These are phyloP conservation scores for Imleria badia DNA, from an alignment of 768 basidiomycete species.

Conservation along the genomic window DNA sequence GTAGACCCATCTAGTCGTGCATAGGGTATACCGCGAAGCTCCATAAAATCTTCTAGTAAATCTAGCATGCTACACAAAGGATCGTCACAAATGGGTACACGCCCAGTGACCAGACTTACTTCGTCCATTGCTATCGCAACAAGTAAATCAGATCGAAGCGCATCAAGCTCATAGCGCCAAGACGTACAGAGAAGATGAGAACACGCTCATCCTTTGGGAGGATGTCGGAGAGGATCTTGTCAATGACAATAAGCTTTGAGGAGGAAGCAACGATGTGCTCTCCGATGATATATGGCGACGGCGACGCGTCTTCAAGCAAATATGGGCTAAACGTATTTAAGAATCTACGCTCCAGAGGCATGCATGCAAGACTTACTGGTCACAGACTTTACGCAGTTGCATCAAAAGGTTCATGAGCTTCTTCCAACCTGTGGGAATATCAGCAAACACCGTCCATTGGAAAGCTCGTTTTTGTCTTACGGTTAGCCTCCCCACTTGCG, in stretches of 20 bases:
- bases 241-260: slow-evolving; percentile 54
- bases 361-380: slow-evolving; percentile 46
- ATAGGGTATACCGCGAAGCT: slow-evolving; percentile 55
- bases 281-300: slow-evolving; percentile 48
- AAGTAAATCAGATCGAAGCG: slow-evolving; percentile 5
- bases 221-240: slow-evolving; percentile 56
- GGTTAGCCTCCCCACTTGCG: slow-evolving; percentile 30
- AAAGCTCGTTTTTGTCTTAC: slow-evolving; percentile 18
- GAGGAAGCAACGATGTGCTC: slow-evolving; percentile 58
- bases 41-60: slow-evolving; percentile 65
- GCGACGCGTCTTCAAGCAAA: slow-evolving; percentile 47
- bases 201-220: slow-evolving; percentile 62
- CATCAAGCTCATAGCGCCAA: not conserved
- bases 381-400: slow-evolving; percentile 69
- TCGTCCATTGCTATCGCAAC: slow-evolving; percentile 56
- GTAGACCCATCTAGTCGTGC: slow-evolving; percentile 61
- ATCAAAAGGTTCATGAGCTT: slow-evolving; percentile 68
- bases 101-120: slow-evolving; percentile 26
- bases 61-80: slow-evolving; percentile 56
- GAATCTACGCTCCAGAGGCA: not conserved
- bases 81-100: not conserved
- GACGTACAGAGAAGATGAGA: slow-evolving; percentile 64
- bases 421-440: slow-evolving; percentile 43
- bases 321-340: slow-evolving; percentile 45
- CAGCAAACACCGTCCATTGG: not conserved